Percentiles rank a stretch among this genome's conserved stretches.
phyloP scores from a whole-genome alignment of 768 basidiomycete genomes.

The Naganishia friedmannii region DNA sequence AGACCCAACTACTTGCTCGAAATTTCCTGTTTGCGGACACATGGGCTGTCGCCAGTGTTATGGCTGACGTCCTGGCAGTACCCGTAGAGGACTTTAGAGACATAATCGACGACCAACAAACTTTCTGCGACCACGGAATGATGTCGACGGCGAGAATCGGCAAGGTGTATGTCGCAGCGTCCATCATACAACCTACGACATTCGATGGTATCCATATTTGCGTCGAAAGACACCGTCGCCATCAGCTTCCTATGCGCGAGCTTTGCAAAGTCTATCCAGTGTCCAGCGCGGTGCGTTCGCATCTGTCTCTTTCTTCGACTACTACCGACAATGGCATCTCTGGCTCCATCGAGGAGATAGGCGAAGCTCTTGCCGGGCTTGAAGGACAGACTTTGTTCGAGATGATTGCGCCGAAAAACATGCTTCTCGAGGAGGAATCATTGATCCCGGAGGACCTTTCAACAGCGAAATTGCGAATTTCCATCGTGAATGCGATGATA shows the following conservation, averaged over 20 bases:
- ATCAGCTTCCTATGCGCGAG: conserved; percentile 50
- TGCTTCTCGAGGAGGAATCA: conserved; percentile 21
- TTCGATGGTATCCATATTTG: conserved; percentile 51
- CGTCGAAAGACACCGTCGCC: conserved; percentile 43
- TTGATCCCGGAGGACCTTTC: conserved; percentile 31
- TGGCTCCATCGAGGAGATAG: conserved; percentile 51
- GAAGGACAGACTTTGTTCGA: conserved; percentile 48
- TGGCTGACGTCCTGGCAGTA: conserved; percentile 47
- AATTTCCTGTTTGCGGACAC: conserved; percentile 51
- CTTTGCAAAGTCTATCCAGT: conserved; percentile 37
- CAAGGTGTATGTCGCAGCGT: conserved; percentile 47
- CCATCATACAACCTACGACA: conserved; percentile 51
- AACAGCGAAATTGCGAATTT: conserved; percentile 32
- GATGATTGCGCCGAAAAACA: conserved; percentile 42
- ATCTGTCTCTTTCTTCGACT: not conserved
- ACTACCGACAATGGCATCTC: conserved; percentile 31
- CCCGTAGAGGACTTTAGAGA: conserved; percentile 45
- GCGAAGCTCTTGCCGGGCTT: conserved; percentile 46
- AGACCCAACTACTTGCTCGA: conserved; percentile 42
- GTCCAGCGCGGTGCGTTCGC: conserved; percentile 13
- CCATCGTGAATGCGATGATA: conserved; percentile 46
- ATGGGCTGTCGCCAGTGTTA: conserved; percentile 41
- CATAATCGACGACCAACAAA: conserved; percentile 43
- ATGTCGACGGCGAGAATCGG: conserved; percentile 39
- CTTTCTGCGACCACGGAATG: conserved; percentile 44